A percentile compares a stretch with the other conserved stretches of the same genome.
Conservation (phyloP, 176 grass and related monocot species). For the Oryza australiensis region DNA sequence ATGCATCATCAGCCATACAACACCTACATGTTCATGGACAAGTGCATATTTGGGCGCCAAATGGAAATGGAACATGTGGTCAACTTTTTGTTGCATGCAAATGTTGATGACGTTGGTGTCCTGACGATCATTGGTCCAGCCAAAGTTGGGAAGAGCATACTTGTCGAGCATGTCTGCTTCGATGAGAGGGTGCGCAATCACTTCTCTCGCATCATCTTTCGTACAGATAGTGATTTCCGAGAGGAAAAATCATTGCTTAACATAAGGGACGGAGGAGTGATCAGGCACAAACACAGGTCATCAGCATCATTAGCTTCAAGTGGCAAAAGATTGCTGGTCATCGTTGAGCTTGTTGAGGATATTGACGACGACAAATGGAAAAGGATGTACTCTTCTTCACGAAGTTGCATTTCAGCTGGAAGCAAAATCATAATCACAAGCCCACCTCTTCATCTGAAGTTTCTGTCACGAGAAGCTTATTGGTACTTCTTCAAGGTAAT, state of each 20-base stretch:
- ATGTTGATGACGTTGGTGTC: background rate
- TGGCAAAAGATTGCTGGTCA: conserved; percentile 9
- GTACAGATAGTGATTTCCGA: background rate
- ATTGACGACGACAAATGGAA: background rate
- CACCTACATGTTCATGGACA: background rate
- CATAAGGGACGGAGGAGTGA: background rate
- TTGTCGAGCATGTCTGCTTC: conserved; percentile 17
- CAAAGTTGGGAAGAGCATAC: conserved; percentile 26
- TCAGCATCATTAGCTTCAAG: too few species aligned
- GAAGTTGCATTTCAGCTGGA: background rate
- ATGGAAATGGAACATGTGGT: background rate
- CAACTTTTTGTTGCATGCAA: conserved; percentile 9
- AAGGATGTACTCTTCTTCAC: background rate
- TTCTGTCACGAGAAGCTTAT: too few species aligned
- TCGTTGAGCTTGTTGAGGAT: background rate
- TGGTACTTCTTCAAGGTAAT: too few species aligned
- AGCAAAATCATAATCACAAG: conserved; percentile 30
- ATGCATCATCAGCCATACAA: conserved; percentile 14
- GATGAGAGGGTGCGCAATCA: background rate
- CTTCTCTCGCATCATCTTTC: background rate
- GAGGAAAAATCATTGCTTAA: background rate
- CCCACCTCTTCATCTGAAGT: too few species aligned
- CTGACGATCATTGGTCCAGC: conserved; percentile 28
- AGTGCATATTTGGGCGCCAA: background rate
- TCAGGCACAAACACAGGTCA: too few species aligned